Conservation (phyloP, 176 grass and related monocot genomes). For the Aegilops sharonensis region DNA sequence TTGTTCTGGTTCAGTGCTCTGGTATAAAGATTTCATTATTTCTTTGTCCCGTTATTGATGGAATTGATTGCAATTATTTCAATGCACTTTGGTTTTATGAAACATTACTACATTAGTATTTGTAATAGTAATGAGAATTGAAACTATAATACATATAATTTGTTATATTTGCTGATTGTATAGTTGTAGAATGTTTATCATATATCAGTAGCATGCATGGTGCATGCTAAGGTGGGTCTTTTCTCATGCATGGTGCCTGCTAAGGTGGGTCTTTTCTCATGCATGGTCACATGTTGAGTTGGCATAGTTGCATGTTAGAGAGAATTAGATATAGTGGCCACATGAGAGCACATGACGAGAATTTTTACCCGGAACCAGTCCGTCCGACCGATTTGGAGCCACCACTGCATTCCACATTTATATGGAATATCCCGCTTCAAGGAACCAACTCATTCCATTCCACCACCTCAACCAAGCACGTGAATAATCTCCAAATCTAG, state of each 20-base stretch:
- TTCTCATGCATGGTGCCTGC: too few relatives aligned
- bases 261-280: neutral
- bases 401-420: neutral
- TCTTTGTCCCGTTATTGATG: neutral
- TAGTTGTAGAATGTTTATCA: neutral
- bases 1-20: conserved; percentile 3
- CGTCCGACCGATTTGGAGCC: neutral
- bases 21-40: neutral
- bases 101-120: neutral
- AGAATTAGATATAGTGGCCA: too few relatives aligned
- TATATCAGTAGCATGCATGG: neutral
- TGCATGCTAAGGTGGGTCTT: too few relatives aligned
- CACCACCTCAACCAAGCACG: neutral
- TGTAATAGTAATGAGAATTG: neutral
- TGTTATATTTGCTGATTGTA: neutral
- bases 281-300: neutral
- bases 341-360: neutral
- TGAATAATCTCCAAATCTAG: neutral
- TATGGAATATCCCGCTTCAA: neutral
- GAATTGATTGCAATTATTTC: neutral
- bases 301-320: neutral
- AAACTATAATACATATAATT: neutral
- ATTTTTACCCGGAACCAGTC: neutral
- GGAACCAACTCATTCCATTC: neutral
- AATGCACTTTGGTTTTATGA: neutral